Conservation (phyloP, 768 basidiomycete genomes). For the Gymnopilus junonius region DNA sequence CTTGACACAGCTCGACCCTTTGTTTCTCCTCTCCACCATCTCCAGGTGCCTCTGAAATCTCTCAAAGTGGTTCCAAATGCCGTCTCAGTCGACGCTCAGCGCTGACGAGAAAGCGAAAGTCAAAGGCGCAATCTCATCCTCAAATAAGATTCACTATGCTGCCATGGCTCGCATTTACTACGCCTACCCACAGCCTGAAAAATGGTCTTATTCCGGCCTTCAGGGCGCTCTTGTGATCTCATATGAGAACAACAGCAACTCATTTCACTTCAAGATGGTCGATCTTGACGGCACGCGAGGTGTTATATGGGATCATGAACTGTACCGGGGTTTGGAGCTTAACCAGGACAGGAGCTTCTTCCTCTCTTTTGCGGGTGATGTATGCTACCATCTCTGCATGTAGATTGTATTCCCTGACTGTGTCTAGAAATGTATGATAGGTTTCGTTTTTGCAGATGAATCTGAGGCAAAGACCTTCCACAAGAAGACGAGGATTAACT, state of each 20-base stretch:
- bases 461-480: slow-evolving; percentile 81
- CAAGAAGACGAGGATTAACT: slow-evolving; percentile 72
- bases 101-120: slow-evolving; percentile 80
- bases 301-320: slow-evolving; percentile 91
- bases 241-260: slow-evolving; percentile 58
- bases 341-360: slow-evolving; percentile 88
- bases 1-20: slow-evolving; percentile 1
- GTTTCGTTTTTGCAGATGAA: slow-evolving; percentile 88
- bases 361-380: slow-evolving; percentile 91
- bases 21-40: slow-evolving; percentile 11
- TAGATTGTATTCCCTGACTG: slow-evolving; percentile 6
- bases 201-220: slow-evolving; percentile 88
- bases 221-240: slow-evolving; percentile 85
- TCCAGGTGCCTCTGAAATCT: not conserved
- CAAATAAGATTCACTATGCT: slow-evolving; percentile 81
- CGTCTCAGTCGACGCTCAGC: slow-evolving; percentile 69
- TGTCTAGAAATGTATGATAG: slow-evolving; percentile 88
- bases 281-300: slow-evolving; percentile 86
- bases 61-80: slow-evolving; percentile 51
- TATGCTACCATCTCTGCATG: slow-evolving; percentile 47
- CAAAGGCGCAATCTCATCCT: slow-evolving; percentile 61
- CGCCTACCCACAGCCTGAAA: slow-evolving; percentile 73
- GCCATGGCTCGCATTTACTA: slow-evolving; percentile 89
- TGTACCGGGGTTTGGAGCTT: slow-evolving; percentile 84
- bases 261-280: slow-evolving; percentile 75